Conservation (phyloP, 2,329 filamentous ascomycete species). For the Zarea fungicola region DNA sequence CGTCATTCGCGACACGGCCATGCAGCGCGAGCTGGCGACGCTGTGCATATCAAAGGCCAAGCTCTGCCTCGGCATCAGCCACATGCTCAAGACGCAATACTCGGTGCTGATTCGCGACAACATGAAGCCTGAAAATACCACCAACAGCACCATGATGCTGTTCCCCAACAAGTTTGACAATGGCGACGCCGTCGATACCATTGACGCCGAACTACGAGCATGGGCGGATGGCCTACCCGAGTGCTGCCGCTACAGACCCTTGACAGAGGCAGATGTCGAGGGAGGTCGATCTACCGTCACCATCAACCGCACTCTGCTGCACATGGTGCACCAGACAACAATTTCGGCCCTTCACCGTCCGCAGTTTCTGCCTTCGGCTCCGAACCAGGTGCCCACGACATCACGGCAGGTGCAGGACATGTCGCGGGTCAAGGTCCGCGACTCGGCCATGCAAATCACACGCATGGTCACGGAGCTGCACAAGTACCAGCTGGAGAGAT, state of each 20-base stretch:
- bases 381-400: slow-evolving; percentile 44
- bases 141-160: slow-evolving; percentile 78
- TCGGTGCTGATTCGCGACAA: slow-evolving; percentile 84
- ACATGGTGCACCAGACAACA: slow-evolving; percentile 92
- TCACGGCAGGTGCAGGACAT: slow-evolving; percentile 72
- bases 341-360: slow-evolving; percentile 87
- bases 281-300: slow-evolving; percentile 55
- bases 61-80: slow-evolving; percentile 81
- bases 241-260: slow-evolving; percentile 62
- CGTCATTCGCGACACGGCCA: slow-evolving; percentile 61
- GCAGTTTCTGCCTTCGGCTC: slow-evolving; percentile 75
- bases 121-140: slow-evolving; percentile 69
- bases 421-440: slow-evolving; percentile 75
- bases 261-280: slow-evolving; percentile 50
- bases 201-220: slow-evolving; percentile 71
- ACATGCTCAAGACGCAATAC: slow-evolving; percentile 86
- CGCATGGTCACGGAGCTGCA: slow-evolving; percentile 75
- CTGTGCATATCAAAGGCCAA: slow-evolving; percentile 93
- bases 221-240: slow-evolving; percentile 71
- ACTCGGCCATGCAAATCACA: slow-evolving; percentile 81
- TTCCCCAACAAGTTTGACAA: slow-evolving; percentile 88
- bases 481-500: slow-evolving; percentile 66
- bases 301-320: slow-evolving; percentile 77
- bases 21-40: slow-evolving; percentile 73
- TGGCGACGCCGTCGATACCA: slow-evolving; percentile 69